Evolutionary conservation across 164 flowering plant genomes (phyloP).

Genomic region (grape (Vitis vinifera)): ASM3070453v1 NC_081823.1:4283501-4284000

Average conservation of each 20-base stretch:
- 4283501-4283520: constrained; percentile 1
- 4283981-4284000: constrained; percentile 10
- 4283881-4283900: too few relatives aligned
- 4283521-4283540: constrained; percentile 11
- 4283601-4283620: constrained; percentile 1
- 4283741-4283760: constrained; percentile 19
- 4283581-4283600: too few relatives aligned
- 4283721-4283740: too few relatives aligned
- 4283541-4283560: constrained; percentile 3
- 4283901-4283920: background rate
- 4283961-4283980: constrained; percentile 9
- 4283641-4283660: constrained; percentile 10
- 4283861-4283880: too few relatives aligned
- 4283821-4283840: too few relatives aligned
- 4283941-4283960: constrained; percentile 2
- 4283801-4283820: background rate
- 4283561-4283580: too few relatives aligned
- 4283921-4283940: background rate
- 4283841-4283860: too few relatives aligned
- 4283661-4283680: constrained; percentile 22
- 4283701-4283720: too few relatives aligned
- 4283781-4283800: constrained; percentile 2
- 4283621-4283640: constrained; percentile 16
- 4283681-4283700: constrained; percentile 11
- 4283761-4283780: constrained; percentile 21